Conservation (phyloP, 768 basidiomycete genomes). For the Lyophyllum shimeji region DNA sequence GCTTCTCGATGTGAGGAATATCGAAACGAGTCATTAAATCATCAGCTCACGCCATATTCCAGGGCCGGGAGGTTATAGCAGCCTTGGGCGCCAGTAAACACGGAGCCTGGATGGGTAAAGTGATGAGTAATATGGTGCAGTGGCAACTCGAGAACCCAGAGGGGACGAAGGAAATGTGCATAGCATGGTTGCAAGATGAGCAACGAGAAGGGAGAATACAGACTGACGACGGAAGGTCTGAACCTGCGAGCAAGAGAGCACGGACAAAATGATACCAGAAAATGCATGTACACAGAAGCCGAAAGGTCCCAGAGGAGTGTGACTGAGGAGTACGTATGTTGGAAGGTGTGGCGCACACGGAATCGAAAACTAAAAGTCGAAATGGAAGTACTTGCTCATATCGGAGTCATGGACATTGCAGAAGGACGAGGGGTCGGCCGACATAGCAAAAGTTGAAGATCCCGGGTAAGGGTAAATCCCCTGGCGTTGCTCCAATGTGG, state of each 20-base stretch:
- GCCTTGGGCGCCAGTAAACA: slow-evolving; percentile 53
- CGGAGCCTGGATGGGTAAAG: slow-evolving; percentile 69
- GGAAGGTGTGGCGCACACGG: neutral
- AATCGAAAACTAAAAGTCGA: slow-evolving; percentile 7
- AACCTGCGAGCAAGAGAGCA: slow-evolving; percentile 37
- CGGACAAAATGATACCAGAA: slow-evolving; percentile 30
- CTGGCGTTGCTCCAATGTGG: neutral
- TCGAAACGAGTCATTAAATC: neutral
- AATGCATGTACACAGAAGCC: neutral
- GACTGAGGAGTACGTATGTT: neutral
- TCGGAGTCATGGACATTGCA: slow-evolving; percentile 4
- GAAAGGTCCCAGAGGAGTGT: neutral
- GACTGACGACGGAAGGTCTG: slow-evolving; percentile 22
- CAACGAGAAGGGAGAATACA: slow-evolving; percentile 45
- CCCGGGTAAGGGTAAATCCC: neutral
- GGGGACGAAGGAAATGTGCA: slow-evolving; percentile 64
- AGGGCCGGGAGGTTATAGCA: slow-evolving; percentile 72
- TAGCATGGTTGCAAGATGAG: slow-evolving; percentile 65
- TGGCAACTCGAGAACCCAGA: slow-evolving; percentile 87
- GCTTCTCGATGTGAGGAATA: slow-evolving; percentile 68
- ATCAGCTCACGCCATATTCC: slow-evolving; percentile 9
- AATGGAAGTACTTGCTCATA: slow-evolving; percentile 15
- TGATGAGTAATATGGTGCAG: slow-evolving; percentile 65
- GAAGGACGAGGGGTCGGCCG: neutral
- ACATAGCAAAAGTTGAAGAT: neutral